Evolutionary conservation across 768 basidiomycete genomes (phyloP).

Genomic region (Collybia sordida): DNA sequence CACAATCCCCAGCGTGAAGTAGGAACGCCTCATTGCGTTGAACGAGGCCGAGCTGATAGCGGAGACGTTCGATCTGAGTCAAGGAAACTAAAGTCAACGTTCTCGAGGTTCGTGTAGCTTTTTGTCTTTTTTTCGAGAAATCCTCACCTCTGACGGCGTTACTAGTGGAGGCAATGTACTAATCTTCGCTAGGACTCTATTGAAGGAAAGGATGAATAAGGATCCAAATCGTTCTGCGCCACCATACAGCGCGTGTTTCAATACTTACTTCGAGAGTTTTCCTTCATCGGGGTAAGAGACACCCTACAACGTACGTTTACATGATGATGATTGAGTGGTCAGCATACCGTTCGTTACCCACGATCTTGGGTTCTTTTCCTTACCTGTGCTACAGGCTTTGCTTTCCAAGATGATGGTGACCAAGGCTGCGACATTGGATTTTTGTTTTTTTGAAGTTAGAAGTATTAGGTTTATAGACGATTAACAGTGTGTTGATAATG

Average conservation of each 20-base stretch:
- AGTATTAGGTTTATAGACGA: no score
- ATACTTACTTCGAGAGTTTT: conserved; percentile 54
- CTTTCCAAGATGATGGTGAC: conserved; percentile 80
- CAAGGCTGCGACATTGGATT: conserved; percentile 34
- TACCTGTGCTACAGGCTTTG: conserved; percentile 76
- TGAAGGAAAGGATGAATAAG: conserved; percentile 7
- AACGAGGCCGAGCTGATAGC: conserved; percentile 76
- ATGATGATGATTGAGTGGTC: background rate
- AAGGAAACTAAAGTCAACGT: conserved; percentile 10
- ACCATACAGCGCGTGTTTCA: background rate
- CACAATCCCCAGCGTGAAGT: conserved; percentile 96
- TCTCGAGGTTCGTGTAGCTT: conserved; percentile 27
- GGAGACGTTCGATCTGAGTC: conserved; percentile 76
- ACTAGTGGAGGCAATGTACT: conserved; percentile 84
- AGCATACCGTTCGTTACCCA: background rate
- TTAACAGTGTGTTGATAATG: no score
- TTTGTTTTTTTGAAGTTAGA: no score
- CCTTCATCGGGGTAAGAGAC: conserved; percentile 70
- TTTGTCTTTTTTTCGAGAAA: background rate
- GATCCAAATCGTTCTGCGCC: background rate
- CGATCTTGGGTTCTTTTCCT: conserved; percentile 6
- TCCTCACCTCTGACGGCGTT: conserved; percentile 82
- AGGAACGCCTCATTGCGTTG: conserved; percentile 90
- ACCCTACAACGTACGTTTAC: conserved; percentile 36
- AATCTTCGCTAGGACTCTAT: conserved; percentile 79